Base-by-base conservation (phyloP, 106 monocot genomes). In the Dioscorea alata region DNA sequence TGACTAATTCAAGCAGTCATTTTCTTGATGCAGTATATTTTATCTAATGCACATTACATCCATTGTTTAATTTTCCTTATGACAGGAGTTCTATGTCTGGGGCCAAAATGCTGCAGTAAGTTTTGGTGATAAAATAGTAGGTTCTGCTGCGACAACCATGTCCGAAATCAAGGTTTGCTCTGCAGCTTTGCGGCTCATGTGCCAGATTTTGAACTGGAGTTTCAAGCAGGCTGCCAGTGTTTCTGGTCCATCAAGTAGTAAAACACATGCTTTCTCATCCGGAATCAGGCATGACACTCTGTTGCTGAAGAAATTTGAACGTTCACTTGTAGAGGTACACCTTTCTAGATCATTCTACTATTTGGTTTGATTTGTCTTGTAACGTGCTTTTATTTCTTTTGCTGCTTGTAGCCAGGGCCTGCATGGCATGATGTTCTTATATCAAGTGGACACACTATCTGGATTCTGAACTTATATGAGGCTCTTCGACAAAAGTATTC, bases 161-260 rank as follows among this genome's bases (percentile, higher is more conserved):
- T 22, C 82, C 33, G 90, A 92, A 75, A 85, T 84, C 21, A 92
- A 81, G 81, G 81, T 88, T 77, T 99, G 87, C 76, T 81, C 90
- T 73, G 80, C 80, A 63, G 89, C 97, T 54, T 73, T 99, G 62
- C 78, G 81, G 5, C 80, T 99, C 19, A 99, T 99, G 97, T 81
- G 82, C 69, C 86, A 92, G 66, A 90, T 99, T 74, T 70, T 99
- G 76, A 99, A 79, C 79, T 99, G 97, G 97, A 82, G 87, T 75
- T 99, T 99, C 79, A 85, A 74, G 49, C 67, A 74, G 10, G 49
- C 8, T 25, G 4, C 32, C 60, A 48, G 17, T 74, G 49, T 68
- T 66, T 12, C 64, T 67, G 75, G 70, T 63, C 15, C 57, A 63
- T 73, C 76, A 20, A 69, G 35, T 23, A 80, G 31, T 25, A 81